Base-by-base conservation (phyloP, 768 basidiomycete species). In the Boletus rex-veris region DNA sequence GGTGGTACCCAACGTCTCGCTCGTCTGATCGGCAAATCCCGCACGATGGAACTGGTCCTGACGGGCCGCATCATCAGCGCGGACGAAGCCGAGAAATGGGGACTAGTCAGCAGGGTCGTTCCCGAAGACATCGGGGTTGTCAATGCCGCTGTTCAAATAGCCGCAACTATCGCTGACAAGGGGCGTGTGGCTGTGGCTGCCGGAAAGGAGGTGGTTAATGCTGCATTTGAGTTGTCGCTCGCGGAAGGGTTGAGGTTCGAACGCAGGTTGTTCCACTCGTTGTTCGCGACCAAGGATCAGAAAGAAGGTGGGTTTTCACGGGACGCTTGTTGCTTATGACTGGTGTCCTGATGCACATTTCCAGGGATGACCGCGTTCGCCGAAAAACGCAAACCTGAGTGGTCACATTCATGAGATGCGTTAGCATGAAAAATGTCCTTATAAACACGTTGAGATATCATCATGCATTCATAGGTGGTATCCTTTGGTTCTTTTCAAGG, bases 201-300 rank as follows among this genome's bases (percentile, higher is more conserved):
- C 30, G 85, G 77, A 33, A 98, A 99, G 74, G 96, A 98, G 72
- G 91, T 89, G 4, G 91, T 98, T 60, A 96, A 97, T 70, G 88
- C 85, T 83, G 95, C 92, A 19, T 88, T 85, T 60, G 93, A 99
- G 62, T 70, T 92, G 59, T 78, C 82, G 7, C 78, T 99, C 42
- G 73, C 80, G 5, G 90, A 97, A 64, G 97, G 96, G 0, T 69
- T 98, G 60, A 79, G 84, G 54, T 86, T 92, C 59, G 97, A 98
- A 73, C 79, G 93, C 56, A 78, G 92, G 57, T 74, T 94, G 40
- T 98, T 98, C 86, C 90, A 98, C 61, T 78, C 83, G 38, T 73
- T 94, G 54, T 98, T 99, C 63, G 93, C 93, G 5, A 97, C 97
- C 16, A 82, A 86, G 49, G 94, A 96, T 69, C 93, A 95, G 74